Percentiles rank a stretch among this genome's conserved stretches.
phyloP scores from a whole-genome alignment of 2,329 filamentous ascomycete genomes.

The Xylariomycetidae sp. region DNA sequence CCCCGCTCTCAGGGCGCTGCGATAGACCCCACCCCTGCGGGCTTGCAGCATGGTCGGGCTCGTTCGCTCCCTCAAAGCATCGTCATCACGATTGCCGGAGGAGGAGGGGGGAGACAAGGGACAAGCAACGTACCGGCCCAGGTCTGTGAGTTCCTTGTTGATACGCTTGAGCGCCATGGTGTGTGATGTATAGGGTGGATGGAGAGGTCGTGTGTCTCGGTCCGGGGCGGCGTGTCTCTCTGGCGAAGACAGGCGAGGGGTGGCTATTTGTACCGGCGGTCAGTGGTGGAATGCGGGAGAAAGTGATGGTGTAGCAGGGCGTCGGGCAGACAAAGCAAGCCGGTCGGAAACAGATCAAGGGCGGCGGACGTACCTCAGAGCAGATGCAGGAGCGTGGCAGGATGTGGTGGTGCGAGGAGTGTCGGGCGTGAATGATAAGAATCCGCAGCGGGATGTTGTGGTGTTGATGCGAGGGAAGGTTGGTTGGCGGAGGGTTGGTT shows the following conservation, averaged over 20 bases:
- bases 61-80: too few relatives aligned
- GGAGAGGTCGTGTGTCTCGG: constrained; percentile 10
- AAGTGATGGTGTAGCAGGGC: constrained; percentile 10
- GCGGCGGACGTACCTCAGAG: constrained; percentile 2
- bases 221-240: constrained; percentile 13
- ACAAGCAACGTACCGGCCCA: constrained; percentile 66
- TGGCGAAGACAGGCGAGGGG: constrained; percentile 11
- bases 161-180: constrained; percentile 87
- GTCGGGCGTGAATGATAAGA: constrained; percentile 2
- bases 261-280: constrained; percentile 21
- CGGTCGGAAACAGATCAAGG: constrained; percentile 3
- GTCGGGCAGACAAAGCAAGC: background rate
- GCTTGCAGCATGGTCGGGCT: too few relatives aligned
- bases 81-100: constrained; percentile 7
- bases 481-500: background rate
- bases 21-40: constrained; percentile 24
- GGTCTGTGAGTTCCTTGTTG: constrained; percentile 88
- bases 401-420: constrained; percentile 5
- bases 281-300: constrained; percentile 22
- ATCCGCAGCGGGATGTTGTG: background rate
- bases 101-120: constrained; percentile 6
- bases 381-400: constrained; percentile 5
- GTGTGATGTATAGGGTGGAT: constrained; percentile 17
- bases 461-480: background rate
- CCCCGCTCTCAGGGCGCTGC: constrained; percentile 18